Conservation (phyloP, 495 filamentous ascomycete genomes). For the Aspergillus kassunensis region DNA sequence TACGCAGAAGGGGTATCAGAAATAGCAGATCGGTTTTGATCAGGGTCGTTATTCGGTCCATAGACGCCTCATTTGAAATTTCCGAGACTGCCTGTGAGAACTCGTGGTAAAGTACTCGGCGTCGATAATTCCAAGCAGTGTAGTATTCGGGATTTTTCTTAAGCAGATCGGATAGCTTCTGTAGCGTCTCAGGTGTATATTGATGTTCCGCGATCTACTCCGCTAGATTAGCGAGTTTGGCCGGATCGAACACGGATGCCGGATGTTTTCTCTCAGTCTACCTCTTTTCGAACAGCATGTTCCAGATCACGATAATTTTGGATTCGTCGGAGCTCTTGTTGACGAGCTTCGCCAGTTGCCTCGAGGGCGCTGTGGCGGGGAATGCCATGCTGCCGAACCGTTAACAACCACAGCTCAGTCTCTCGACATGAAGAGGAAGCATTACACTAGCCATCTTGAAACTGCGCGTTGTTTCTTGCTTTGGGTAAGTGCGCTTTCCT, state of each 20-base stretch:
- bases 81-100: constrained; percentile 30
- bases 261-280: constrained; percentile 22
- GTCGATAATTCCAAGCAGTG: constrained; percentile 95
- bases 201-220: constrained; percentile 51
- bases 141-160: constrained; percentile 94
- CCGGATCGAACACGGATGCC: not conserved
- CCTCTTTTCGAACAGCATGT: constrained; percentile 57
- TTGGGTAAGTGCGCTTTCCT: not conserved
- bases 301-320: constrained; percentile 71
- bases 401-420: constrained; percentile 12
- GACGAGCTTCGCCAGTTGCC: constrained; percentile 58
- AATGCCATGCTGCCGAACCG: constrained; percentile 65
- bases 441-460: constrained; percentile 51
- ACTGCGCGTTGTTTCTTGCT: not conserved
- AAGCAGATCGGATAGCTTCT: constrained; percentile 75
- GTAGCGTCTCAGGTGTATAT: constrained; percentile 63
- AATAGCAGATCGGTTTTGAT: constrained; percentile 71
- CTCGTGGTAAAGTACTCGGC: constrained; percentile 54
- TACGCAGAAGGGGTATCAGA: constrained; percentile 73
- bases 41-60: constrained; percentile 40
- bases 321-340: constrained; percentile 73
- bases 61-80: constrained; percentile 16
- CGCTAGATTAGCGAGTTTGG: not conserved
- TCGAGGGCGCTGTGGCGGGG: constrained; percentile 56
- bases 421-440: not conserved